Evolutionary conservation across 2,329 filamentous ascomycete genomes (phyloP).

Genomic region (Clarireedia hainanense): DNA sequence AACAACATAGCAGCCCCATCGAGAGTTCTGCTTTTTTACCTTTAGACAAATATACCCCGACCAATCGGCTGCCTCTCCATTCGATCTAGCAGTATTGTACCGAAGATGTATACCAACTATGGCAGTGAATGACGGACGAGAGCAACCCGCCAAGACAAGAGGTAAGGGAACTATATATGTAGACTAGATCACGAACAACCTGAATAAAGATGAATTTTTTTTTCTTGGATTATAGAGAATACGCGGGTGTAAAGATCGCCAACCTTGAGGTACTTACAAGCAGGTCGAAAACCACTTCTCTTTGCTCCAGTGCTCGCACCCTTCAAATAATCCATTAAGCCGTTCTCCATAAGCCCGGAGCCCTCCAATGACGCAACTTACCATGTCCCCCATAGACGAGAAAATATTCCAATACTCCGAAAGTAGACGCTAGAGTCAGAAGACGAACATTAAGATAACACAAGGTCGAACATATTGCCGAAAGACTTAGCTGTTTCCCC

Average conservation of each 20-base stretch:
- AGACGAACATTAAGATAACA: constrained; percentile 14
- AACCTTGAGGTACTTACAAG: constrained; percentile 30
- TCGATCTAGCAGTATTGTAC: too few species aligned
- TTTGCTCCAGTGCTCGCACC: not conserved
- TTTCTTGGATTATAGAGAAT: constrained; percentile 5
- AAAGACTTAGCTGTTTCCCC: constrained; percentile 24
- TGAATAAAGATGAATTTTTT: not conserved
- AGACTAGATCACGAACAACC: constrained; percentile 1
- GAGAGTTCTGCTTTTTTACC: not conserved
- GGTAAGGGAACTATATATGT: not conserved
- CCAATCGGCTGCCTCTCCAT: not conserved
- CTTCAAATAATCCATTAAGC: not conserved
- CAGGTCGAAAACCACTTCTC: constrained; percentile 9
- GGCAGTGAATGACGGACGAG: not conserved
- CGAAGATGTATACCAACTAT: not conserved
- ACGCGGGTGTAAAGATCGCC: constrained; percentile 22
- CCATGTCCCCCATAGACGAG: constrained; percentile 10
- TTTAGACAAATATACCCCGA: not conserved
- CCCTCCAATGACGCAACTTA: constrained; percentile 13
- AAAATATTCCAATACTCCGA: not conserved
- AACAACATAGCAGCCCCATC: too few species aligned
- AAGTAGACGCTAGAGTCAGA: constrained; percentile 20
- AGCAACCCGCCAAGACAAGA: not conserved
- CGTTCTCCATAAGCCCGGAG: not conserved
- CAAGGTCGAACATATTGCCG: constrained; percentile 15